phyloP scores from a whole-genome alignment of 2,329 filamentous ascomycete species.

The Xylariomycetidae sp. region DNA sequence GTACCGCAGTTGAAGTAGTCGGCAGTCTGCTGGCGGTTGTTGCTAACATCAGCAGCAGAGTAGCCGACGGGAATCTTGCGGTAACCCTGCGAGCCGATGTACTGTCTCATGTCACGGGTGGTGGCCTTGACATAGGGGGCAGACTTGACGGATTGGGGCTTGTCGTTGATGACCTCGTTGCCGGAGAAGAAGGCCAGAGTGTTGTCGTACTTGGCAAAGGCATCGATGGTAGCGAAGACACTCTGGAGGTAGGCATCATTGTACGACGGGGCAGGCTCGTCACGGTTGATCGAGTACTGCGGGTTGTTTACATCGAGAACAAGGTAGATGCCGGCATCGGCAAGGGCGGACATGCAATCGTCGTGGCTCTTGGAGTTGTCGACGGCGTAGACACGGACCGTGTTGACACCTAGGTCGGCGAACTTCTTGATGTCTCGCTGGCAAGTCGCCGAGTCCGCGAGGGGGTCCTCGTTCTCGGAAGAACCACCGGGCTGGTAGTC shows the following conservation, averaged over 20 bases:
- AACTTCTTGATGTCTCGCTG: slow-evolving; percentile 75
- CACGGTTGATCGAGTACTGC: slow-evolving; percentile 80
- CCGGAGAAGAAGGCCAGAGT: slow-evolving; percentile 81
- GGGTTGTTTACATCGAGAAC: slow-evolving; percentile 89
- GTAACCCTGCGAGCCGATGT: slow-evolving; percentile 55
- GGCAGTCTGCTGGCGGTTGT: slow-evolving; percentile 82
- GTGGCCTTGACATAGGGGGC: slow-evolving; percentile 74
- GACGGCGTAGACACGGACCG: slow-evolving; percentile 85
- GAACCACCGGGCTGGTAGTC: slow-evolving; percentile 60
- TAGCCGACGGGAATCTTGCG: slow-evolving; percentile 70
- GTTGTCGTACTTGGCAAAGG: slow-evolving; percentile 77
- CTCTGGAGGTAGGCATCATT: slow-evolving; percentile 78
- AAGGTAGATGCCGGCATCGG: slow-evolving; percentile 84
- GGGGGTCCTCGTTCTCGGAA: slow-evolving; percentile 59
- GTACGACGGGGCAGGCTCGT: slow-evolving; percentile 68
- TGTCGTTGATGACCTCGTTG: slow-evolving; percentile 73
- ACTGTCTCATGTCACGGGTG: slow-evolving; percentile 70
- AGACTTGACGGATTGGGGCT: slow-evolving; percentile 53
- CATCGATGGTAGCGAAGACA: slow-evolving; percentile 83
- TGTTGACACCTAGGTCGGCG: slow-evolving; percentile 82
- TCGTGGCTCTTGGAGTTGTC: slow-evolving; percentile 81
- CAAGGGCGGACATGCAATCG: slow-evolving; percentile 75
- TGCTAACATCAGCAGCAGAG: slow-evolving; percentile 71
- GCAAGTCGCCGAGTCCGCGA: slow-evolving; percentile 65
- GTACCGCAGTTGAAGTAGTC: slow-evolving; percentile 90